Conservation (phyloP, 805 yeast genomes). For the Yarrowia divulgata region DNA sequence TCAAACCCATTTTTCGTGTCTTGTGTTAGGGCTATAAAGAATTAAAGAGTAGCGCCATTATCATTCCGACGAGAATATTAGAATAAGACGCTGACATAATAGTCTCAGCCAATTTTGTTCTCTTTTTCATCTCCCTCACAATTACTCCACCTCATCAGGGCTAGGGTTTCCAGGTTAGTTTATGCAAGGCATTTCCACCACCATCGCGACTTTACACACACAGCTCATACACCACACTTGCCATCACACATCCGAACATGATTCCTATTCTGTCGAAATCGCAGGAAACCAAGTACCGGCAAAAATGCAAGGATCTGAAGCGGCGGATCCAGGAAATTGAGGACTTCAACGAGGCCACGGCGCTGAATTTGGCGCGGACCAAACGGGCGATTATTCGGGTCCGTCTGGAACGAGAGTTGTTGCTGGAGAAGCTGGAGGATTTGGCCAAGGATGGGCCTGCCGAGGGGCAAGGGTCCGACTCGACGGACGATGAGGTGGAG, state of each 20-base stretch:
- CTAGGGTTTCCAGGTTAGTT: slow-evolving; percentile 1
- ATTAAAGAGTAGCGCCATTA: no score
- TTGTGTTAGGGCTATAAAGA: no score
- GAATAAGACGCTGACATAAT: no score
- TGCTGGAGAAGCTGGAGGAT: slow-evolving; percentile 79
- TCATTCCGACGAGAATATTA: no score
- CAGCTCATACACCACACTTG: no score
- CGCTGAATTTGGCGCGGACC: slow-evolving; percentile 78
- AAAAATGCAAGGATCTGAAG: slow-evolving; percentile 75
- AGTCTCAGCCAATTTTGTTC: no score
- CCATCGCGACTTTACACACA: slow-evolving; percentile 3
- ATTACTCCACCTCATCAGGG: neutral
- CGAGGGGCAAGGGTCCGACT: slow-evolving; percentile 45
- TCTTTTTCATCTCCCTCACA: no score
- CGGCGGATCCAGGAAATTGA: slow-evolving; percentile 74
- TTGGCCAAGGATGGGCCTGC: slow-evolving; percentile 43
- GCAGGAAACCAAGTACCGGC: slow-evolving; percentile 56
- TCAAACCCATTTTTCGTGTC: no score
- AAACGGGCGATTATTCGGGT: slow-evolving; percentile 76
- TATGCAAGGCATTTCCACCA: slow-evolving; percentile 20
- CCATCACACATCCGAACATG: slow-evolving; percentile 4
- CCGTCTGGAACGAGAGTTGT: slow-evolving; percentile 79
- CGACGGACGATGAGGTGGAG: slow-evolving; percentile 40
- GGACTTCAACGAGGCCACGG: slow-evolving; percentile 75
- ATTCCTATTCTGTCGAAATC: slow-evolving; percentile 38